Percentiles rank a stretch among this genome's conserved stretches.
Evolutionary conservation across 2,329 filamentous ascomycete species (phyloP).

Genomic region (Trichoderma sp.): DNA sequence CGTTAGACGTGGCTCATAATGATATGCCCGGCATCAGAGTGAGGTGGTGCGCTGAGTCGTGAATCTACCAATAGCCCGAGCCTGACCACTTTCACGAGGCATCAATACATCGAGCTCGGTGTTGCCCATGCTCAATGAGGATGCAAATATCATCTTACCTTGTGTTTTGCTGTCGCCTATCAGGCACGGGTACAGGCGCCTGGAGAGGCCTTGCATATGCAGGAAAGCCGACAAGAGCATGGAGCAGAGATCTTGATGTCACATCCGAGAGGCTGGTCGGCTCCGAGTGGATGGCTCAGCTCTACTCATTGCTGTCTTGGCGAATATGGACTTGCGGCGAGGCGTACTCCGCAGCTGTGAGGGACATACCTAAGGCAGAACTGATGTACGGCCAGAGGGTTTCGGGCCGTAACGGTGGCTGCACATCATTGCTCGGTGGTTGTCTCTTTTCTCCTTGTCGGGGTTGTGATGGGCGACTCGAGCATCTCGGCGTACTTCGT

Average conservation of each 20-base stretch:
- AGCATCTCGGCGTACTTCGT: neutral
- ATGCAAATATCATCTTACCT: neutral
- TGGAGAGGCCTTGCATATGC: conserved; percentile 18
- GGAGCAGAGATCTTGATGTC: conserved; percentile 25
- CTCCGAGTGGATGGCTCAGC: conserved; percentile 3
- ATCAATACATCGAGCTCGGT: neutral
- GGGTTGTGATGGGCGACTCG: neutral
- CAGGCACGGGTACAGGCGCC: conserved; percentile 7
- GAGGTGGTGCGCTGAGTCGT: conserved; percentile 1
- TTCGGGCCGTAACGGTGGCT: conserved; percentile 12
- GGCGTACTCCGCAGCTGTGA: neutral
- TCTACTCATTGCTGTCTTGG: neutral
- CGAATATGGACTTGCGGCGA: neutral
- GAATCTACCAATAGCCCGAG: neutral
- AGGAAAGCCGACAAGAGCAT: conserved; percentile 2
- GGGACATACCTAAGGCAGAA: neutral
- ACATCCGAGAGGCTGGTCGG: conserved; percentile 13
- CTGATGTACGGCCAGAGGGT: neutral
- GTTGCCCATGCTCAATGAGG: neutral
- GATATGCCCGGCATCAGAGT: neutral
- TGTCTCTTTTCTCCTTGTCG: neutral
- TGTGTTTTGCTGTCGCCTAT: conserved; percentile 1
- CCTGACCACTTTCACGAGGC: conserved; percentile 14
- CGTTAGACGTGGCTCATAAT: conserved; percentile 15
- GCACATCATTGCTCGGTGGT: conserved; percentile 5